Evolutionary conservation across 805 yeast species (phyloP).

Genomic region (Suhomyces sp.): DNA sequence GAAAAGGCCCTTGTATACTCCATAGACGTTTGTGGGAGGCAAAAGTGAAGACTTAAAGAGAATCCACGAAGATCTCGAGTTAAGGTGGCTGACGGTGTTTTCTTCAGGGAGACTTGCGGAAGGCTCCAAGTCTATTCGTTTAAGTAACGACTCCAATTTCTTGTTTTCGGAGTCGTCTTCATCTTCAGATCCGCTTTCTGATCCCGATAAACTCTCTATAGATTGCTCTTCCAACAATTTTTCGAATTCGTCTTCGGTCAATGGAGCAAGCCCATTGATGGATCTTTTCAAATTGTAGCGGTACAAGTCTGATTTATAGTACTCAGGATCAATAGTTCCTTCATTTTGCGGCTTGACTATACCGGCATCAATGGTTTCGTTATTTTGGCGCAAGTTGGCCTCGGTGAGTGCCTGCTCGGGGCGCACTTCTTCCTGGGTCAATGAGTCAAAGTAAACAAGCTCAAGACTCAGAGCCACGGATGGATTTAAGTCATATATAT

Average conservation of each 20-base stretch:
- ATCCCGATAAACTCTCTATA: slow-evolving; percentile 59
- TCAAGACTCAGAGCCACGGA: slow-evolving; percentile 45
- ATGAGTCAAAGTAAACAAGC: slow-evolving; percentile 54
- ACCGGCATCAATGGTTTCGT: background rate
- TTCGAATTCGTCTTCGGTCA: slow-evolving; percentile 60
- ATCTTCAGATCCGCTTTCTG: slow-evolving; percentile 33
- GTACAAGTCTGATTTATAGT: slow-evolving; percentile 59
- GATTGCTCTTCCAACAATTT: slow-evolving; percentile 47
- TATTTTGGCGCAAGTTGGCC: background rate
- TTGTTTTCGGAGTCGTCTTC: slow-evolving; percentile 22
- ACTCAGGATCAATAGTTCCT: slow-evolving; percentile 5
- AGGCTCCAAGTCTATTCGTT: slow-evolving; percentile 15
- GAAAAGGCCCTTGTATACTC: slow-evolving; percentile 65
- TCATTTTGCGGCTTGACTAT: background rate
- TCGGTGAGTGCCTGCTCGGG: background rate
- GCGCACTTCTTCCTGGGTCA: slow-evolving; percentile 21
- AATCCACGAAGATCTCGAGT: slow-evolving; percentile 69
- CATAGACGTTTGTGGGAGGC: slow-evolving; percentile 50
- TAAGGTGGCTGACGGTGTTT: slow-evolving; percentile 48
- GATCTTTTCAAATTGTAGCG: slow-evolving; percentile 57
- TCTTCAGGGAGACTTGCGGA: slow-evolving; percentile 16
- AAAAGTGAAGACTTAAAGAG: slow-evolving; percentile 51
- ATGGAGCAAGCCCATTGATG: slow-evolving; percentile 40
- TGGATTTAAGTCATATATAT: slow-evolving; percentile 46
- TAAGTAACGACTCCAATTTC: slow-evolving; percentile 22